Evolutionary conservation across 768 basidiomycete species (phyloP).

Genomic region (Panaeolus papilionaceus): DNA sequence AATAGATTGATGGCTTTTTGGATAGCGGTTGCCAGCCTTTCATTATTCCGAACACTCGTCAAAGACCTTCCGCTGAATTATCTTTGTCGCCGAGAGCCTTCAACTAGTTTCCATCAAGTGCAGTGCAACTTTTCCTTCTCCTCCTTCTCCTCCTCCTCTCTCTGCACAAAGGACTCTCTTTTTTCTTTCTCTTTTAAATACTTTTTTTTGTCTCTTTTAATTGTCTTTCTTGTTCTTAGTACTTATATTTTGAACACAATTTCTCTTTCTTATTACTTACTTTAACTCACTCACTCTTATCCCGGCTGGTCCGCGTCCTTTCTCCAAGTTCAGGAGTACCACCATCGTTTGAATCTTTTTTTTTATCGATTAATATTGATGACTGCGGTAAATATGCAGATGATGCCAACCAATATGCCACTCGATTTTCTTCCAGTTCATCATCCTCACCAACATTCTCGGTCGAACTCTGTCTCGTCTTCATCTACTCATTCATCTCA

Average conservation of each 20-base stretch:
- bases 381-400: conserved; percentile 79
- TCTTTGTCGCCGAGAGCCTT: conserved; percentile 40
- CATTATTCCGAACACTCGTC: conserved; percentile 36
- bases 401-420: conserved; percentile 69
- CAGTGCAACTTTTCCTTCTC: conserved; percentile 28
- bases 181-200: conserved; percentile 31
- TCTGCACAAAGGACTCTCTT: conserved; percentile 27
- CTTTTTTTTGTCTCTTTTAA: conserved; percentile 30
- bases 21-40: conserved; percentile 41
- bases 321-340: conserved; percentile 23
- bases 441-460: conserved; percentile 63
- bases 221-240: not conserved
- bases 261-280: conserved; percentile 25
- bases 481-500: conserved; percentile 74
- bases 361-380: conserved; percentile 39
- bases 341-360: conserved; percentile 33
- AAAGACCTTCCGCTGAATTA: conserved; percentile 41
- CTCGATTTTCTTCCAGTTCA: conserved; percentile 74
- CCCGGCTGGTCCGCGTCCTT: conserved; percentile 64
- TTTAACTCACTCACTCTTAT: conserved; percentile 35
- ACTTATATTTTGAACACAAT: not conserved
- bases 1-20: not conserved
- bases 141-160: conserved; percentile 28
- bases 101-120: conserved; percentile 34
- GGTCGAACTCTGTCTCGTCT: conserved; percentile 81